Evolutionary conservation across 768 basidiomycete species (phyloP).

Genomic region (Suillus brevipes): DNA sequence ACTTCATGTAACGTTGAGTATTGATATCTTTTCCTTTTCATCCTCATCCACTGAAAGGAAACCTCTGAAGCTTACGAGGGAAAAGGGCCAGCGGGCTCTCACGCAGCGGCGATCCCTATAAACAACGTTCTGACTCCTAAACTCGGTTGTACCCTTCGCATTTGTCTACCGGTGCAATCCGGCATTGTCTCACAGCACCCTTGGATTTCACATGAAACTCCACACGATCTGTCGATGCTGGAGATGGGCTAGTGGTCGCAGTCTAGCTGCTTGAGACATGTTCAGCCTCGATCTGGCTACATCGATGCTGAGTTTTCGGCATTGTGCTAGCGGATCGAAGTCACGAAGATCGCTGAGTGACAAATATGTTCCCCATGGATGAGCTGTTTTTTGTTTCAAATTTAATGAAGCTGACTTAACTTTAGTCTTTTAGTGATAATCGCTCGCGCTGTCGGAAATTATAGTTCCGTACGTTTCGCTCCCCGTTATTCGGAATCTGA

Average conservation of each 20-base stretch:
- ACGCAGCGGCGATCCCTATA: constrained; percentile 6
- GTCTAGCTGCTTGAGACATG: background rate
- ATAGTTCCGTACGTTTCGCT: constrained; percentile 5
- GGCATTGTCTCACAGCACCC: background rate
- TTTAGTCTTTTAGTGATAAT: constrained; percentile 11
- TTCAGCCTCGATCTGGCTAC: background rate
- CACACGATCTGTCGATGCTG: background rate
- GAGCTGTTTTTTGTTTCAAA: background rate
- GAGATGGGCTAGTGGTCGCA: background rate
- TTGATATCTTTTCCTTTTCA: background rate
- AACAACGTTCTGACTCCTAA: constrained; percentile 8
- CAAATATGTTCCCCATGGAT: background rate
- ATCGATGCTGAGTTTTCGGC: background rate
- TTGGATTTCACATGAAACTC: constrained; percentile 1
- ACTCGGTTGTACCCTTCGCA: background rate
- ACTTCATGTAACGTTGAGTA: constrained; percentile 2
- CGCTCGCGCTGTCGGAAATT: background rate
- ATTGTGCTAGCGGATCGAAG: background rate
- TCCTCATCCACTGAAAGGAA: background rate
- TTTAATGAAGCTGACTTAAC: constrained; percentile 6
- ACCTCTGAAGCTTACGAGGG: background rate
- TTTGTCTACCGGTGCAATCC: background rate
- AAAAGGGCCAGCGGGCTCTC: background rate
- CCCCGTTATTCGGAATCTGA: background rate
- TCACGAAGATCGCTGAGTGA: background rate